Percentiles rank a stretch among this genome's conserved stretches.
Evolutionary conservation across 2,329 filamentous ascomycete species (phyloP).

Genomic region (Penicillium decumbens): DNA sequence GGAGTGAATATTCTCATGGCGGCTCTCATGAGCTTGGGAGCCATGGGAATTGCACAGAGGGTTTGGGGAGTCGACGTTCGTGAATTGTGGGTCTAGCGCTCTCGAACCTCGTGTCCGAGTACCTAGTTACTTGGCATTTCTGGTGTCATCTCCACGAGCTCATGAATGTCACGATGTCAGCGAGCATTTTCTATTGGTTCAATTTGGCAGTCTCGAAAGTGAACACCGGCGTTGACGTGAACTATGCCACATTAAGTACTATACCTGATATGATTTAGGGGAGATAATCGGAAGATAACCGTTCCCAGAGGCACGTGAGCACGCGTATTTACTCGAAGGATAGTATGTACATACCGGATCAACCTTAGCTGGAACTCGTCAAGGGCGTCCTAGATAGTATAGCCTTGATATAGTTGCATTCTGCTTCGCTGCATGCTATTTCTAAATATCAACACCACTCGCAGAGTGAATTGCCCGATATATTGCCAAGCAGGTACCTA

Average conservation of each 20-base stretch:
- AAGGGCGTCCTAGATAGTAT: not conserved
- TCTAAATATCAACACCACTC: not conserved
- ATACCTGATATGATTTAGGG: not conserved
- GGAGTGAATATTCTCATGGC: conserved; percentile 94
- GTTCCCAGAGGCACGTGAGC: not conserved
- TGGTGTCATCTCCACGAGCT: not conserved
- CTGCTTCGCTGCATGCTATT: not conserved
- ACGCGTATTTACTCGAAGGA: not conserved
- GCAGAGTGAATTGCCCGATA: not conserved
- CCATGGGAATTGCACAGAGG: conserved; percentile 56
- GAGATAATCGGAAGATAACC: not conserved
- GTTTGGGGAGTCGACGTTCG: conserved; percentile 29
- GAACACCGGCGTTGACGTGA: not conserved
- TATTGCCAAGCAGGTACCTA: not conserved
- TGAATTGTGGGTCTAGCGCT: conserved; percentile 11
- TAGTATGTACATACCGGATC: not conserved
- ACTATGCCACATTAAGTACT: not conserved
- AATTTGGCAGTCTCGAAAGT: not conserved
- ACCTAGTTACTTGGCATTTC: not conserved
- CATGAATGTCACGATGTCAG: not conserved
- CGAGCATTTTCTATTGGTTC: not conserved
- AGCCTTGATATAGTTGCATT: not conserved
- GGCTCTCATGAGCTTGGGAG: conserved; percentile 68
- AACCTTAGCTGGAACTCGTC: not conserved
- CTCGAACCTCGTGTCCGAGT: not conserved